Conservation (phyloP, 441 rosid genomes). For the Erysimum cheiri region DNA sequence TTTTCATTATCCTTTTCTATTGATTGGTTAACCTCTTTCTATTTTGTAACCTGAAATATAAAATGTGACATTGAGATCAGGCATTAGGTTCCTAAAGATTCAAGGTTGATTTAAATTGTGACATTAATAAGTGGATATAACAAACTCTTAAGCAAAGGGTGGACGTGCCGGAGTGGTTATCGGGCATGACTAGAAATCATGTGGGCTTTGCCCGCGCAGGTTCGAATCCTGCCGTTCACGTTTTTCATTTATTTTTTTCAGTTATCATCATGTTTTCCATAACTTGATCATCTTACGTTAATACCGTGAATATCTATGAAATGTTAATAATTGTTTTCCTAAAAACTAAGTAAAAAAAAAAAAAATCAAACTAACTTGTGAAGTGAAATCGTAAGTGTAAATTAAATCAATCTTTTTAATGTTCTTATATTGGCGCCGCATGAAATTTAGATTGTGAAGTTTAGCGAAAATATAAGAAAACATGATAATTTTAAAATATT, state of each 20-base stretch:
- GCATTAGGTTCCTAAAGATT: not conserved
- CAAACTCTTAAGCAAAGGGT: rapidly evolving
- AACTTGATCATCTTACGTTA: not conserved
- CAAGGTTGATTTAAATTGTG: not conserved
- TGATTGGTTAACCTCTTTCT: not conserved
- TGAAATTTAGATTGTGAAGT: not conserved
- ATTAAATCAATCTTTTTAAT: not conserved
- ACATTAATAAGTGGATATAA: rapidly evolving
- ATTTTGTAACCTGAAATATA: not conserved
- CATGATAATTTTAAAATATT: constrained; percentile 1
- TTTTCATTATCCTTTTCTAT: not conserved
- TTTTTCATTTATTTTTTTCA: not conserved
- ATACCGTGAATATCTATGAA: not conserved
- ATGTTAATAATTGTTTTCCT: not conserved
- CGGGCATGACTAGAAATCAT: constrained; percentile 42
- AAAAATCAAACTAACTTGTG: not conserved
- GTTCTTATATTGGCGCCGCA: constrained; percentile 1
- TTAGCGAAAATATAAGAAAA: not conserved
- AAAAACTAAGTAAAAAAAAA: not conserved
- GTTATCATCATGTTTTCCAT: not conserved
- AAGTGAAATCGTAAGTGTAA: not conserved
- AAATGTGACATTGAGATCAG: not conserved
- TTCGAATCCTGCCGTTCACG: constrained; percentile 47
- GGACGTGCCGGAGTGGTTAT: constrained; percentile 40
- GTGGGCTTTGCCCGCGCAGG: constrained; percentile 46